phyloP scores from a whole-genome alignment of 495 filamentous ascomycete species.

The Daldinia bambusicola region DNA sequence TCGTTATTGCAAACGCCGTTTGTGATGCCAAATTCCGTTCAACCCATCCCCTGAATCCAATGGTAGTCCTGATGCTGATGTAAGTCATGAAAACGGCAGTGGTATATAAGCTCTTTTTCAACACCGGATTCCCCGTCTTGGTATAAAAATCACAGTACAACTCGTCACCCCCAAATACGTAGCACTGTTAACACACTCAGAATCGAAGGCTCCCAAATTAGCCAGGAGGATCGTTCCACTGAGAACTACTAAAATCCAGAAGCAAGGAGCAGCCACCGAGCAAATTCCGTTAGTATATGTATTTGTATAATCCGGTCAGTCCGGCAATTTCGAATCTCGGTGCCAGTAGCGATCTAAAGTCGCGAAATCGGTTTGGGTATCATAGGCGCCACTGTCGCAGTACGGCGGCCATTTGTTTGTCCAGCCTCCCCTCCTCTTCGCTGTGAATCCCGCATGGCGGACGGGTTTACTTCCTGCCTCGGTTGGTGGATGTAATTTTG shows the following conservation, averaged over 20 bases:
- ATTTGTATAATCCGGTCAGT: slow-evolving; percentile 14
- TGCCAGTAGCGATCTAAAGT: slow-evolving; percentile 25
- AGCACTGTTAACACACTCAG: slow-evolving; percentile 39
- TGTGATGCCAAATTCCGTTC: slow-evolving; percentile 47
- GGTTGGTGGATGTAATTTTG: slow-evolving; percentile 74
- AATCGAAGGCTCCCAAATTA: slow-evolving; percentile 31
- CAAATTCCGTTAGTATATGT: slow-evolving; percentile 22
- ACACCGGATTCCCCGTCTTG: slow-evolving; percentile 42
- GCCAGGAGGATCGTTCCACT: slow-evolving; percentile 12
- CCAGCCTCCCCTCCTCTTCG: slow-evolving; percentile 16
- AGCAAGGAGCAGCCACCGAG: slow-evolving; percentile 32
- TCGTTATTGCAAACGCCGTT: slow-evolving; percentile 45
- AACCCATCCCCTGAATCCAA: slow-evolving; percentile 42
- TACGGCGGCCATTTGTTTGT: slow-evolving; percentile 15
- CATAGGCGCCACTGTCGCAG: slow-evolving; percentile 34
- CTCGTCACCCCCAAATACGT: slow-evolving; percentile 22
- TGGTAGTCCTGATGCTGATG: slow-evolving; percentile 44
- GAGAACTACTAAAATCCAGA: slow-evolving; percentile 26
- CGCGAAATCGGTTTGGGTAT: slow-evolving; percentile 38
- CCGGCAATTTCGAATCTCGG: slow-evolving; percentile 20
- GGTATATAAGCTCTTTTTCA: slow-evolving; percentile 45
- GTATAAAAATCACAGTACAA: slow-evolving; percentile 42
- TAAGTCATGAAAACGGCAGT: slow-evolving; percentile 45
- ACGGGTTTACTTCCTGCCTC: slow-evolving; percentile 61
- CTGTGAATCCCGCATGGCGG: not conserved